These are phyloP conservation scores for Clonostachys rosea DNA, from an alignment of 2,329 filamentous ascomycete species.

Conservation along the genomic window DNA sequence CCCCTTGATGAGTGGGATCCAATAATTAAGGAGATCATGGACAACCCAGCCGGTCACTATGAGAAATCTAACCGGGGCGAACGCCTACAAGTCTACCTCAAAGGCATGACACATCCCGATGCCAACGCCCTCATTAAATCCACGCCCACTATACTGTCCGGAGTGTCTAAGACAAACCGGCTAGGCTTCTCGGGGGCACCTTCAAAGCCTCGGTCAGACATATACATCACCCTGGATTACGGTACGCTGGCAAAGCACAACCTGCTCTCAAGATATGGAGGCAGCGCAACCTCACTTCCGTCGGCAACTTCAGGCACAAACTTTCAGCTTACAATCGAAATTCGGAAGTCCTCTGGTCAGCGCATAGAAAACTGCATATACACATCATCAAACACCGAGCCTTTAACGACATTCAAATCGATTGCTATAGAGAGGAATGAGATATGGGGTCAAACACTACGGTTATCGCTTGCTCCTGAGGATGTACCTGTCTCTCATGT, in stretches of 20 bases:
- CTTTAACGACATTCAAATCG: slow-evolving; percentile 83
- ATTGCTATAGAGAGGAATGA: slow-evolving; percentile 74
- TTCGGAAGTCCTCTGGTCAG: slow-evolving; percentile 73
- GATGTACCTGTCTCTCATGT: slow-evolving; percentile 82
- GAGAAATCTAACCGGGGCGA: slow-evolving; percentile 70
- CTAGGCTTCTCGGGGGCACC: slow-evolving; percentile 94
- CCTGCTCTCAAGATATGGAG: slow-evolving; percentile 58
- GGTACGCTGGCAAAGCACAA: slow-evolving; percentile 76
- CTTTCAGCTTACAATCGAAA: slow-evolving; percentile 84
- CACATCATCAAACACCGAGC: slow-evolving; percentile 74
- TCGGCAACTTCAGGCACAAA: slow-evolving; percentile 62
- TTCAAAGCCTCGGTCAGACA: slow-evolving; percentile 83
- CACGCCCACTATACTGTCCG: slow-evolving; percentile 82
- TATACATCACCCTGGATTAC: slow-evolving; percentile 83
- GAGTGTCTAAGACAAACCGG: slow-evolving; percentile 75
- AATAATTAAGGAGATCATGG: slow-evolving; percentile 67
- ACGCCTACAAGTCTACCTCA: slow-evolving; percentile 73
- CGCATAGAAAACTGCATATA: slow-evolving; percentile 86
- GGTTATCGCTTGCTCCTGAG: slow-evolving; percentile 71
- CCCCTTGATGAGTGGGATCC: slow-evolving; percentile 67
- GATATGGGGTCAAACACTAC: slow-evolving; percentile 83
- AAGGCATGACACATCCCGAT: slow-evolving; percentile 72
- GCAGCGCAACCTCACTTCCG: slow-evolving; percentile 70
- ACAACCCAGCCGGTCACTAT: slow-evolving; percentile 69
- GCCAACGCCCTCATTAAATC: slow-evolving; percentile 77